Percentiles rank a stretch among this genome's conserved stretches.
Evolutionary conservation across 352 stramenopile genomes (phyloP).

Genomic region (Pythium brachiatum): DNA sequence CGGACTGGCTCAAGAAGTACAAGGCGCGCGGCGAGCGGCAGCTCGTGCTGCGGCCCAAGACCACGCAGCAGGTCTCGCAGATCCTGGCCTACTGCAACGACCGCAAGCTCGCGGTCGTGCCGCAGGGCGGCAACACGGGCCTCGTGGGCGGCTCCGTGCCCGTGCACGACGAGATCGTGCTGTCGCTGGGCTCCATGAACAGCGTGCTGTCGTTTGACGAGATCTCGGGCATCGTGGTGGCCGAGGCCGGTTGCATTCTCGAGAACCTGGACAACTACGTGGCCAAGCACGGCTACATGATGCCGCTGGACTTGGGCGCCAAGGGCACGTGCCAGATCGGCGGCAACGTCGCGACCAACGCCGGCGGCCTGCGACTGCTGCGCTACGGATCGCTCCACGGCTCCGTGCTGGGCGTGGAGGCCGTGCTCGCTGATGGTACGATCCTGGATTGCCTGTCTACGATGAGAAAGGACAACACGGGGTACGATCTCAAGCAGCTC

Average conservation of each 20-base stretch:
- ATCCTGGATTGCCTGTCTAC: constrained; percentile 90
- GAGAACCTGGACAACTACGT: constrained; percentile 91
- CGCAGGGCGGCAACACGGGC: constrained; percentile 96
- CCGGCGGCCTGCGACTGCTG: constrained; percentile 92
- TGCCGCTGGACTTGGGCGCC: constrained; percentile 96
- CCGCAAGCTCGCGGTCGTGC: constrained; percentile 87
- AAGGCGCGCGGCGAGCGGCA: constrained; percentile 48
- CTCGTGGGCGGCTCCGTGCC: constrained; percentile 90
- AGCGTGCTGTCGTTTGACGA: constrained; percentile 90
- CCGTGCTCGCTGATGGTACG: constrained; percentile 91
- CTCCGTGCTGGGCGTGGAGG: constrained; percentile 93
- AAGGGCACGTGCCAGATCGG: constrained; percentile 98
- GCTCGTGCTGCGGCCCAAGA: constrained; percentile 87
- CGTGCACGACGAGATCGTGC: constrained; percentile 92
- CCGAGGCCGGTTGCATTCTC: constrained; percentile 93
- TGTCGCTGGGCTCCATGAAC: constrained; percentile 92
- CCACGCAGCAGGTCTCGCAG: constrained; percentile 80
- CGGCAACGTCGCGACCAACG: constrained; percentile 95
- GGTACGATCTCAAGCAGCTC: constrained; percentile 96
- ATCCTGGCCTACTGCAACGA: constrained; percentile 94
- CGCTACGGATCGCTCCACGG: constrained; percentile 94
- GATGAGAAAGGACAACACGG: constrained; percentile 98
- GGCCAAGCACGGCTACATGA: constrained; percentile 82
- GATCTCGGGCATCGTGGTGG: constrained; percentile 77
- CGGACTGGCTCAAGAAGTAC: constrained; percentile 89